These are phyloP conservation scores for Tetrahymena thermophila DNA, from an alignment of 73 alveolate species.

Conservation along the genomic window DNA sequence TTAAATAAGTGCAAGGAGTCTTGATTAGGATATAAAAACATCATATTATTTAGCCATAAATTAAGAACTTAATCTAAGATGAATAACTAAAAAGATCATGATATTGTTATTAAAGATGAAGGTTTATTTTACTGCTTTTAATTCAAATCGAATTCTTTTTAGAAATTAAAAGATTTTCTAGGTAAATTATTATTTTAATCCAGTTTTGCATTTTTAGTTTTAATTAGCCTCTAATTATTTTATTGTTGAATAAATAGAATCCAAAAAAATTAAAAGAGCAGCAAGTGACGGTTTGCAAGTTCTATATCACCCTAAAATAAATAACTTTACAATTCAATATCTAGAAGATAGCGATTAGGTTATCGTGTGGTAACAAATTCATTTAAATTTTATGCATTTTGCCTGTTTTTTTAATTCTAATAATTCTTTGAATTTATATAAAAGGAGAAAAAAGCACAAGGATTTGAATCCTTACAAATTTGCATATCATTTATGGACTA, in stretches of 20 bases:
- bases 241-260: background rate
- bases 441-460: background rate
- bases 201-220: background rate
- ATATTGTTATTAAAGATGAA: background rate
- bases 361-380: background rate
- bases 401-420: background rate
- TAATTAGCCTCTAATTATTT: background rate
- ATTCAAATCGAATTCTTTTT: background rate
- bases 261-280: background rate
- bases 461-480: background rate
- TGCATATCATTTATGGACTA: background rate
- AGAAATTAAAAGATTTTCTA: background rate
- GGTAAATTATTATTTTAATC: background rate
- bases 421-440: background rate
- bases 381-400: background rate
- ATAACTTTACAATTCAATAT: background rate
- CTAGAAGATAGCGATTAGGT: background rate
- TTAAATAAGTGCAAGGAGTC: background rate
- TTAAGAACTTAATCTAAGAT: no score
- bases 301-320: background rate
- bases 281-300: background rate
- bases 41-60: no score
- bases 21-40: background rate
- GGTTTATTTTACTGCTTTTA: background rate
- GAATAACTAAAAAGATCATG: background rate